Evolutionary conservation across 257 asterid species (phyloP).

Genomic region (Ilex aquifolium): DNA sequence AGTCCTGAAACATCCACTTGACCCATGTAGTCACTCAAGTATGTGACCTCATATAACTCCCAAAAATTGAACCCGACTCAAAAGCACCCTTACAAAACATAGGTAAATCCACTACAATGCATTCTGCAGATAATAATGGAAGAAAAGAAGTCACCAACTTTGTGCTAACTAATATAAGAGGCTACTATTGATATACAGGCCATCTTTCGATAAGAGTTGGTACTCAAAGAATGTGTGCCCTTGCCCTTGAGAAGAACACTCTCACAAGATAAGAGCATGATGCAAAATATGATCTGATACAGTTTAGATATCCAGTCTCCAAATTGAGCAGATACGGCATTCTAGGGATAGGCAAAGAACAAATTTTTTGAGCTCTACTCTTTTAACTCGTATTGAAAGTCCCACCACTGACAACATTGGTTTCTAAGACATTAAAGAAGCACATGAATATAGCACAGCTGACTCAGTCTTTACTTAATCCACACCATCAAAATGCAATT

Average conservation of each 20-base stretch:
- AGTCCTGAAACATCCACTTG: background rate
- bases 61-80: background rate
- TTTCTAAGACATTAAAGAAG: background rate
- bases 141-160: background rate
- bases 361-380: background rate
- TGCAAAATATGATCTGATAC: background rate
- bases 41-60: background rate
- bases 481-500: background rate
- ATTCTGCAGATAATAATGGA: background rate
- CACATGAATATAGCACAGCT: background rate
- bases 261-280: background rate
- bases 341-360: constrained; percentile 1
- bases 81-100: background rate
- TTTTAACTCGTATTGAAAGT: background rate
- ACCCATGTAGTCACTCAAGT: background rate
- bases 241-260: constrained; percentile 11
- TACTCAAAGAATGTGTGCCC: constrained; percentile 1
- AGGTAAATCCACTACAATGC: background rate
- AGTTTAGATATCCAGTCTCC: background rate
- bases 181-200: background rate
- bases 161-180: background rate
- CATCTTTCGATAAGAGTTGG: constrained; percentile 7
- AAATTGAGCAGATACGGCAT: background rate
- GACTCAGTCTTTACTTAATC: background rate
- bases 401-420: background rate